phyloP scores from a whole-genome alignment of 305 asterid species.

The Andrographis paniculata region DNA sequence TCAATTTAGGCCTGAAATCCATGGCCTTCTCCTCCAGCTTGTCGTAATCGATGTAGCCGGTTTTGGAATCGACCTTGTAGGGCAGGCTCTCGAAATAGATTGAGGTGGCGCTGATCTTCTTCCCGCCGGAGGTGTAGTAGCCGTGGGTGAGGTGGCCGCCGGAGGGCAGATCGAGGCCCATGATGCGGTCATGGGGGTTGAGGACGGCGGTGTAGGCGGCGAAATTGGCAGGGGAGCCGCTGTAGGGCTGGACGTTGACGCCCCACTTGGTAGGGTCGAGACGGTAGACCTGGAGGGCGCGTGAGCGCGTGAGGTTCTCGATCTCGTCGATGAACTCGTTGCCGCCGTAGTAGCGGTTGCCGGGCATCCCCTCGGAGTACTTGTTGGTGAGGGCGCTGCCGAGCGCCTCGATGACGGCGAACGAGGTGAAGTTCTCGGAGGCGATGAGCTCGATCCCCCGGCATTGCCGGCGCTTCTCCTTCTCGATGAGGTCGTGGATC shows the following conservation, averaged over 20 bases:
- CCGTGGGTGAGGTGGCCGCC: constrained; percentile 96
- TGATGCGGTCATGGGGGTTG: constrained; percentile 84
- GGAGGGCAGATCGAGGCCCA: constrained; percentile 92
- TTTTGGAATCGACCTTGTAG: constrained; percentile 64
- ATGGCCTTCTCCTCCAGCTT: constrained; percentile 87
- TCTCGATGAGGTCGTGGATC: constrained; percentile 85
- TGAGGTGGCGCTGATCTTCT: constrained; percentile 86
- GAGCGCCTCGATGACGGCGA: constrained; percentile 90
- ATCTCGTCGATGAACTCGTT: constrained; percentile 85
- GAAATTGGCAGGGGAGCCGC: constrained; percentile 89
- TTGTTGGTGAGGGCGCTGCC: constrained; percentile 92
- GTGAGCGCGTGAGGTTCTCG: constrained; percentile 78
- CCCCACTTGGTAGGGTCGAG: constrained; percentile 93
- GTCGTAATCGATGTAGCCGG: constrained; percentile 80
- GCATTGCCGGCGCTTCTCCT: constrained; percentile 91
- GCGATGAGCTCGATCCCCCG: constrained; percentile 94
- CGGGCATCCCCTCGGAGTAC: constrained; percentile 95
- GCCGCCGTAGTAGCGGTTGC: constrained; percentile 89
- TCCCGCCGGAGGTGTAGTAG: constrained; percentile 76
- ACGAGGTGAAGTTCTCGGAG: constrained; percentile 93
- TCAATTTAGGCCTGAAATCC: constrained; percentile 90
- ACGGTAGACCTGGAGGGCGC: constrained; percentile 81
- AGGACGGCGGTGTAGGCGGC: constrained; percentile 93
- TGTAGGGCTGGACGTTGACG: constrained; percentile 90
- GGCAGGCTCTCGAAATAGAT: constrained; percentile 93